Percentiles rank a stretch among this genome's conserved stretches.
Conservation (phyloP, 495 filamentous ascomycete species). For the Hypoxylon lienhwacheense region DNA sequence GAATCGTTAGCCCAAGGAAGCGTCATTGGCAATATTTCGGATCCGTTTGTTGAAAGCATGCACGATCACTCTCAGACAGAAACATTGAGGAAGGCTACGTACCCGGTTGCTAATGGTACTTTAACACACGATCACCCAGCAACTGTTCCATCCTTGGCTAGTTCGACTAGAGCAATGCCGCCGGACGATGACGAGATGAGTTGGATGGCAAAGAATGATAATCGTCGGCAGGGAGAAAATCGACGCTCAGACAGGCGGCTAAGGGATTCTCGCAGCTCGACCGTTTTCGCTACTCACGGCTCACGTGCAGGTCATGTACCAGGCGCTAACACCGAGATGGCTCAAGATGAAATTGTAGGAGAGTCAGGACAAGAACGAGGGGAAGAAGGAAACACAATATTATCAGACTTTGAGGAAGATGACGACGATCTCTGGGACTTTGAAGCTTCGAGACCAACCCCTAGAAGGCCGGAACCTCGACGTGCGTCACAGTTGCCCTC, state of each 20-base stretch:
- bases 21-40: conserved; percentile 28
- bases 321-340: background rate
- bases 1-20: conserved; percentile 5
- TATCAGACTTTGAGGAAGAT: conserved; percentile 34
- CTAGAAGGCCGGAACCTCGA: conserved; percentile 35
- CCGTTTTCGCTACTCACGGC: conserved; percentile 4
- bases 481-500: conserved; percentile 19
- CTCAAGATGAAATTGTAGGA: conserved; percentile 11
- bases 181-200: conserved; percentile 35
- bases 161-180: conserved; percentile 28
- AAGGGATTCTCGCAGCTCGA: conserved; percentile 10
- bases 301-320: conserved; percentile 1
- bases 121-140: background rate
- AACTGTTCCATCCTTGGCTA: conserved; percentile 17
- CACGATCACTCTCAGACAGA: conserved; percentile 25
- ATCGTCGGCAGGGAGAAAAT: conserved; percentile 8
- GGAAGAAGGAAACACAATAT: conserved; percentile 8
- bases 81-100: conserved; percentile 2
- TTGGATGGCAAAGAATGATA: conserved; percentile 34
- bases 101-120: background rate
- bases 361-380: conserved; percentile 11
- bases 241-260: conserved; percentile 8
- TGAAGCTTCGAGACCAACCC: conserved; percentile 46
- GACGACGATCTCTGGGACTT: conserved; percentile 52
- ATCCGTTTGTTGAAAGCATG: conserved; percentile 41